Conservation (phyloP, 495 filamentous ascomycete genomes). For the Pyronema domesticum region DNA sequence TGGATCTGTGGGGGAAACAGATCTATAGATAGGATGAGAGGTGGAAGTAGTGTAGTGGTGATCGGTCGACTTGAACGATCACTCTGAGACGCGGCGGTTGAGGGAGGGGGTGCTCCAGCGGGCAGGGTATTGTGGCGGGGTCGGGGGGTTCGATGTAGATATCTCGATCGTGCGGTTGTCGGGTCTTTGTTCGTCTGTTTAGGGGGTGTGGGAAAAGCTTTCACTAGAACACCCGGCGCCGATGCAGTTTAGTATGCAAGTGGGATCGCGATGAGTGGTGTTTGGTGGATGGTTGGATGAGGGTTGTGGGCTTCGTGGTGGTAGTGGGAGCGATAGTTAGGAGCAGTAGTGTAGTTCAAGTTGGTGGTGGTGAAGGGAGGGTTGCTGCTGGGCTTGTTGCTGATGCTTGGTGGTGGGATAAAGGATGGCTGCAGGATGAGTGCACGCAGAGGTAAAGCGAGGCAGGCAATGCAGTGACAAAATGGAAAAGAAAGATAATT, state of each 20-base stretch:
- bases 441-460: no score
- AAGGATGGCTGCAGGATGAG: no score
- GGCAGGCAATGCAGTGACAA: no score
- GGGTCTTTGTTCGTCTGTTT: neutral
- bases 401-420: no score
- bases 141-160: neutral
- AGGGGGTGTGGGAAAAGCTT: neutral
- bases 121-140: constrained; percentile 6
- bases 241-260: neutral
- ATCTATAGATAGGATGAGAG: no score
- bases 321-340: no score
- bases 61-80: neutral
- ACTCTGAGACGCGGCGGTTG: constrained; percentile 1
- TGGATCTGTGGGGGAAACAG: no score
- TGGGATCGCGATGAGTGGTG: neutral
- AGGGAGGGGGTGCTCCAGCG: constrained; percentile 7
- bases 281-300: neutral
- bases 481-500: no score
- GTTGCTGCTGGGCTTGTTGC: no score
- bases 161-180: neutral
- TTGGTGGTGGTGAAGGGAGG: no score
- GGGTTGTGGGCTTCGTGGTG: neutral
- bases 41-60: no score
- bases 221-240: neutral
- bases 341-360: no score